Percentiles rank a stretch among this genome's conserved stretches.
phyloP scores from a whole-genome alignment of 805 yeast species.

The Ogataea ganodermae region DNA sequence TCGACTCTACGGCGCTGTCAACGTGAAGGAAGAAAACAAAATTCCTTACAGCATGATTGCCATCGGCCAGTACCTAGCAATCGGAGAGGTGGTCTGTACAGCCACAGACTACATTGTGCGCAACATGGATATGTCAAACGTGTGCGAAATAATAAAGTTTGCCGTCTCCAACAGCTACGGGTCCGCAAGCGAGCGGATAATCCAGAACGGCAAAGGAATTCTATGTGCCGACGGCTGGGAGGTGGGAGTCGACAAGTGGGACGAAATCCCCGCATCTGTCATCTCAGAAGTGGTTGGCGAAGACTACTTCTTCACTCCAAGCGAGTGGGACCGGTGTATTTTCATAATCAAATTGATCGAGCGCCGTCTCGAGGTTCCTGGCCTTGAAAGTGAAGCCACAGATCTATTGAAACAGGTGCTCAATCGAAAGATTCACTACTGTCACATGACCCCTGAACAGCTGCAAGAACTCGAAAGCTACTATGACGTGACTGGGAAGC shows the following conservation, averaged over 20 bases:
- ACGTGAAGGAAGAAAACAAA: slow-evolving; percentile 34
- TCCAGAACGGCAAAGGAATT: slow-evolving; percentile 48
- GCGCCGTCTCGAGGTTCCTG: slow-evolving; percentile 31
- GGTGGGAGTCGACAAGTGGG: slow-evolving; percentile 47
- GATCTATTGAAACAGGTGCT: slow-evolving; percentile 36
- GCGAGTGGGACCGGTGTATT: slow-evolving; percentile 56
- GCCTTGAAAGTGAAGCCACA: slow-evolving; percentile 21
- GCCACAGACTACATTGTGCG: slow-evolving; percentile 44
- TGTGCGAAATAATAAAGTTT: slow-evolving; percentile 42
- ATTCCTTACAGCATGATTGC: slow-evolving; percentile 48
- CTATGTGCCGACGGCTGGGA: slow-evolving; percentile 54
- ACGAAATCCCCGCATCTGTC: slow-evolving; percentile 44
- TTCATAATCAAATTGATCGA: slow-evolving; percentile 47
- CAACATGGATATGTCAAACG: slow-evolving; percentile 38
- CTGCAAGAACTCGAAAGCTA: slow-evolving; percentile 45
- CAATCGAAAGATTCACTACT: slow-evolving; percentile 45
- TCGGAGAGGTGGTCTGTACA: slow-evolving; percentile 45
- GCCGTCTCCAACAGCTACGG: slow-evolving; percentile 49
- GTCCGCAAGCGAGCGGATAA: slow-evolving; percentile 43
- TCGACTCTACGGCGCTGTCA: slow-evolving; percentile 47
- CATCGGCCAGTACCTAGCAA: slow-evolving; percentile 50
- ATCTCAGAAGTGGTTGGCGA: slow-evolving; percentile 47
- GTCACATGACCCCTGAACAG: slow-evolving; percentile 51
- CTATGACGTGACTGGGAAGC: slow-evolving; percentile 38
- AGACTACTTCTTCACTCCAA: slow-evolving; percentile 54